phyloP scores from a whole-genome alignment of 371 early-diverging fungal genomes.

The Mucor ambiguus region DNA sequence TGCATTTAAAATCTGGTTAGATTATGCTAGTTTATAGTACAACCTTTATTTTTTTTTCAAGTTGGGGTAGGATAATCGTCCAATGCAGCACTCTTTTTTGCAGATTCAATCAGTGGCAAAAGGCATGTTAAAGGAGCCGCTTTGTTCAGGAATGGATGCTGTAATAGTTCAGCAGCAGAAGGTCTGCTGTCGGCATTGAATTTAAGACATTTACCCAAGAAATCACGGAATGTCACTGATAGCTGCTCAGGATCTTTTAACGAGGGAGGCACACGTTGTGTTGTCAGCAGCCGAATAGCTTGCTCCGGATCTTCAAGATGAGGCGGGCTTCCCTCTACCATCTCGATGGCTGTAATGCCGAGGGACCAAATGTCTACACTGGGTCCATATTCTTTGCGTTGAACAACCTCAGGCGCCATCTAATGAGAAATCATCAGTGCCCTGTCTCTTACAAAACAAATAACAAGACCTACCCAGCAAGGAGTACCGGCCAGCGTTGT shows the following conservation, averaged over 20 bases:
- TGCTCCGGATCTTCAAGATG: conserved; percentile 89
- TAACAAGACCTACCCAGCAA: conserved; percentile 61
- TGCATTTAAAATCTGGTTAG: too few relatives aligned
- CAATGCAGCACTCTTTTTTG: conserved; percentile 13
- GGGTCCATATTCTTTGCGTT: conserved; percentile 80
- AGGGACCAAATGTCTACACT: conserved; percentile 91
- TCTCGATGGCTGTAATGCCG: conserved; percentile 94
- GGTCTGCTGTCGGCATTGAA: conserved; percentile 84
- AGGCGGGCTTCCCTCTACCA: conserved; percentile 95
- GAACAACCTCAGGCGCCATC: conserved; percentile 91
- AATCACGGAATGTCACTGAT: conserved; percentile 74
- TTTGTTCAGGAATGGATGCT: conserved; percentile 33
- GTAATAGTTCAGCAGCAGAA: conserved; percentile 70
- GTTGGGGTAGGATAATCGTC: conserved; percentile 2
- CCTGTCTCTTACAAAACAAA: not conserved
- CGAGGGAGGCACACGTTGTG: conserved; percentile 68
- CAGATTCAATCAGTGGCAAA: conserved; percentile 17
- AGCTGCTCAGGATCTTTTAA: conserved; percentile 81
- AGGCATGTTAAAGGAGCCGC: conserved; percentile 17
- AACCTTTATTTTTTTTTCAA: not conserved
- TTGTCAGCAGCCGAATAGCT: conserved; percentile 50
- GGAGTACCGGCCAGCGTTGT: conserved; percentile 86
- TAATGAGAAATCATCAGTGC: conserved; percentile 1
- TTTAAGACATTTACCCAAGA: conserved; percentile 79
- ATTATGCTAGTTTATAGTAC: too few relatives aligned